Evolutionary conservation across 805 yeast genomes (phyloP), one percentile per base, ranked within the genome.

Genomic region (Teunomyces lycoperdinae): DNA sequence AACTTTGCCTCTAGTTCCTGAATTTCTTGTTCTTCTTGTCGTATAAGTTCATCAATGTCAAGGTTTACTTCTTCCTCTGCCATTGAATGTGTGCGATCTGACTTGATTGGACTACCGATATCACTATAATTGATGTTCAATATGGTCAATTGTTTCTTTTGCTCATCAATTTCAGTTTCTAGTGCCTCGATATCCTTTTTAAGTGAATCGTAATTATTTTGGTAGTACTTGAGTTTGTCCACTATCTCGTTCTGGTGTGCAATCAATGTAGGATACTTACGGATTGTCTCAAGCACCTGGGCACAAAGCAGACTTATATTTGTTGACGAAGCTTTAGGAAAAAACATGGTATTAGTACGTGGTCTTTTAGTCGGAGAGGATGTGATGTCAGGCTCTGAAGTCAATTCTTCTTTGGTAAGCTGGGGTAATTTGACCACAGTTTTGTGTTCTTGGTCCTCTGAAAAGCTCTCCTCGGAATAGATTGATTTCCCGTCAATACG

Each of bases 401-500:
- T 27, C 10, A 24, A 10, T 13, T 14, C 45, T 17, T 24, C 27
- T 24, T 32, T 33, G 43, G n/a, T 46, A 8, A 49, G 26, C 13
- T 48, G 52, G 2, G 73, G 72, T 13, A 65, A 49, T 28, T 46
- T 43, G 14, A 65, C 70, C n/a, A 69, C 69, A 1, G 64, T 52
- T 52, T 64, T 46, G 51, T 28, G 33, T 17, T 42, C 43, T 45
- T 62, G 46, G 50, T 42, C 43, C 17, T 43, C 73, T 51, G 55
- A 65, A 43, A 58, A 64, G 48, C 65, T 76, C 32, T 54, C 63
- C 54, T 62, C 74, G 10, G 53, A 56, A 57, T 53, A 68, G 13
- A 58, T 58, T 47, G 58, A 51, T 43, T 73, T 74, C 0, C 84
- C 85, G 54, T 82, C 86, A 27, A 69, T 68, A 20, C 87, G 59